These are phyloP conservation scores for Epichloe typhina DNA, from an alignment of 2,329 filamentous ascomycete genomes.

Conservation along the genomic window DNA sequence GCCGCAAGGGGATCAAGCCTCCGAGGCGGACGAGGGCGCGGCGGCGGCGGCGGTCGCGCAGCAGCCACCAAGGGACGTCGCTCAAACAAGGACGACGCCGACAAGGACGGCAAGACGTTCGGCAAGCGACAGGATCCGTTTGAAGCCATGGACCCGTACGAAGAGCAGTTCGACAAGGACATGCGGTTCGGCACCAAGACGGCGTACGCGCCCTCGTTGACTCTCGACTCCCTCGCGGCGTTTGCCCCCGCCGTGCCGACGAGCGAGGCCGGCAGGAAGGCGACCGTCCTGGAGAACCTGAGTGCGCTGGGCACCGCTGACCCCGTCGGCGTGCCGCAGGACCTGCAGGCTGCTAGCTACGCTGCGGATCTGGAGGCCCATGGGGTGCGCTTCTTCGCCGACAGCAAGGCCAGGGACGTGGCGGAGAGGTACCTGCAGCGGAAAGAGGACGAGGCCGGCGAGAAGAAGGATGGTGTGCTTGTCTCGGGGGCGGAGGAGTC, in stretches of 20 bases:
- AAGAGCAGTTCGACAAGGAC: slow-evolving; percentile 21
- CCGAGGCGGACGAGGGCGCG: slow-evolving; percentile 8
- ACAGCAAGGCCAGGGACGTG: slow-evolving; percentile 15
- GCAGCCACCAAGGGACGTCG: slow-evolving; percentile 10
- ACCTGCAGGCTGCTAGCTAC: slow-evolving; percentile 17
- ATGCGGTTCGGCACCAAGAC: slow-evolving; percentile 22
- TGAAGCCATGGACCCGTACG: slow-evolving; percentile 17
- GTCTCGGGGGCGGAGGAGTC: slow-evolving; percentile 21
- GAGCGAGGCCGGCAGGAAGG: slow-evolving; percentile 15
- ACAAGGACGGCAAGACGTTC: slow-evolving; percentile 9
- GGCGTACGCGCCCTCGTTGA: slow-evolving; percentile 21
- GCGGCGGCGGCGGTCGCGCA: slow-evolving; percentile 5
- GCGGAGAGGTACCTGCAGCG: slow-evolving; percentile 19
- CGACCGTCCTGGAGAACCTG: slow-evolving; percentile 23
- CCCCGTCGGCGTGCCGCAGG: slow-evolving; percentile 17
- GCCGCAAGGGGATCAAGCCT: slow-evolving; percentile 3
- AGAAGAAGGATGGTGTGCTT: slow-evolving; percentile 6
- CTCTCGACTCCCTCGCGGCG: slow-evolving; percentile 17
- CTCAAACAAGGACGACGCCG: slow-evolving; percentile 14
- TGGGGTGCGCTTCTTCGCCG: slow-evolving; percentile 21
- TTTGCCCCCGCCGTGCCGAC: slow-evolving; percentile 19
- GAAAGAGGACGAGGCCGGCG: slow-evolving; percentile 4
- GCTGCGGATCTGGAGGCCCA: slow-evolving; percentile 17
- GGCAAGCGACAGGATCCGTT: slow-evolving; percentile 13
- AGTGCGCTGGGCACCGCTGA: slow-evolving; percentile 23